Base-by-base conservation (phyloP, 2,329 filamentous ascomycete species). In the Hymenoscyphus fraxineus region DNA sequence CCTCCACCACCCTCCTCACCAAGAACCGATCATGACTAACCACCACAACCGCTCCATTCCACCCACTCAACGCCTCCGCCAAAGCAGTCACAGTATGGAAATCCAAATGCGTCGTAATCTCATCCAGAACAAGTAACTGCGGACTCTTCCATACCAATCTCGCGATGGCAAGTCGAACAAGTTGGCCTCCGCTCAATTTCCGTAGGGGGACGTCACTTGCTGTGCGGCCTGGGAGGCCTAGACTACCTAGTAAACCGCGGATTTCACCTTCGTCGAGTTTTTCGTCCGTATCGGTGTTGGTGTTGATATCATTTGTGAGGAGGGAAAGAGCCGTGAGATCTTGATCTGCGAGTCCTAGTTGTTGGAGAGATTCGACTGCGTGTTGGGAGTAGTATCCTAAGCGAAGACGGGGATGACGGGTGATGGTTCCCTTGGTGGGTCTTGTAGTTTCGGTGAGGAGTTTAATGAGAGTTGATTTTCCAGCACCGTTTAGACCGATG, bases 81-180 rank as follows among this genome's bases (percentile, higher is more conserved):
- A 96, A 77, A 1, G 89, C 90, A 7, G 85, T 84, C 31, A 94
- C 90, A 0, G 90, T 94, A 77, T 95, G 86, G 67, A 90, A 91
- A 74, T 96, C 92, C 51, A 96, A 81, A 79, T 96, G 92, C 0
- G 92, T 99, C 75, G 95, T 98, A 60, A 95, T 94, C 80, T 98
- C 94, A 85, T 98, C 94, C 16, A 98, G 88, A 35, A 98, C 93
- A 64, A 99, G 86, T 73, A 99, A 80, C 79, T 99, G 95, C 0
- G 95, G 95, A 82, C 97, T 97, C 81, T 97, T 97, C 93, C 93
- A 96, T 88, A 96, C 93, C 72, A 93, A 90, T 72, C 91, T 91
- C 1, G 92, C 94, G 70, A 98, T 94, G 6, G 91, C 95, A 31
- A 92, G 88, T 92, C 92, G 73, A 59, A 90, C 89, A 27, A 92